Conservation (phyloP, 1,139 yeast genomes). For the Diutina mesorugosa region DNA sequence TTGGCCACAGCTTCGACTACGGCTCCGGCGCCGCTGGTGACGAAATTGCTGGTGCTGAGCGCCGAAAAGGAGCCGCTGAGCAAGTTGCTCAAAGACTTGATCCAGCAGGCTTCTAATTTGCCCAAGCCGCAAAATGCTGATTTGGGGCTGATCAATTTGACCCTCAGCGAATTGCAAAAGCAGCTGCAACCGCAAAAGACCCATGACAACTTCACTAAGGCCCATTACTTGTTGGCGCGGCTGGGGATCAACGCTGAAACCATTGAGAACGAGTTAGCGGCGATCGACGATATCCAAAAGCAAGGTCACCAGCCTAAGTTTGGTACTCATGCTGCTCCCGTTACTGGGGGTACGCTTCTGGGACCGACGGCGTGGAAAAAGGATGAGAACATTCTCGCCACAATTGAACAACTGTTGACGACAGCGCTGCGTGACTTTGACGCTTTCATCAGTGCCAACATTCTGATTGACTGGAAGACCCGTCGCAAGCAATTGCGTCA, state of each 20-base stretch:
- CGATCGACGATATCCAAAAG: conserved; percentile 15
- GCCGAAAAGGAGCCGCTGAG: conserved; percentile 4
- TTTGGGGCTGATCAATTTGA: conserved; percentile 61
- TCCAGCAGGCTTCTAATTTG: conserved; percentile 58
- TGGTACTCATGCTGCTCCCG: not conserved
- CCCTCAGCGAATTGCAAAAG: conserved; percentile 65
- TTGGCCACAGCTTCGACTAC: not conserved
- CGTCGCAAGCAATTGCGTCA: conserved; percentile 63
- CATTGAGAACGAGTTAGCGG: conserved; percentile 53
- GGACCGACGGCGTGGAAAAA: conserved; percentile 52
- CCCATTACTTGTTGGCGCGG: conserved; percentile 82
- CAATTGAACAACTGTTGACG: conserved; percentile 71
- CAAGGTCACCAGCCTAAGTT: not conserved
- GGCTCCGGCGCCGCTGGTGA: not conserved
- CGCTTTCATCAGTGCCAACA: conserved; percentile 54
- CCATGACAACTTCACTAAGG: conserved; percentile 49
- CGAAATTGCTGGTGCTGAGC: not conserved
- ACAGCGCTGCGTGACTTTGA: conserved; percentile 80
- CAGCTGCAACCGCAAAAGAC: conserved; percentile 45
- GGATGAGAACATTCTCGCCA: conserved; percentile 70
- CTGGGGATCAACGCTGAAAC: conserved; percentile 87
- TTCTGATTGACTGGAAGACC: conserved; percentile 74
- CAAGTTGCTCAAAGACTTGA: conserved; percentile 41
- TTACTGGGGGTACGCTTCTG: conserved; percentile 21
- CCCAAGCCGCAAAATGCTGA: conserved; percentile 50